Conservation (phyloP, 352 stramenopile genomes). For the Phytophthora rubi region DNA sequence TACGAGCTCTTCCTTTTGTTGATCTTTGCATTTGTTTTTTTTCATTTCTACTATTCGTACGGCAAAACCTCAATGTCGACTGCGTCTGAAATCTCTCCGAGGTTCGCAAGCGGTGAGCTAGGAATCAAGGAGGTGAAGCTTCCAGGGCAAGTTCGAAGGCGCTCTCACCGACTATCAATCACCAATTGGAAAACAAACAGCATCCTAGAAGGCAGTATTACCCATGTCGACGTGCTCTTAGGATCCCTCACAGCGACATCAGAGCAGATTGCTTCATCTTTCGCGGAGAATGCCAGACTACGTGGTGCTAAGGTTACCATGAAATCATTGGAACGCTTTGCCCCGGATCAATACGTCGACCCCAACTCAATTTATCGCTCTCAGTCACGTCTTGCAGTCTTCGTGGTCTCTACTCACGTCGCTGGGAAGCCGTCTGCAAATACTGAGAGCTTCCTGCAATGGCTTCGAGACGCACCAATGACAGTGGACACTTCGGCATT, state of each 20-base stretch:
- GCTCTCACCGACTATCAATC: constrained; percentile 16
- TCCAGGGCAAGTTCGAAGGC: constrained; percentile 1
- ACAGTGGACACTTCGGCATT: neutral
- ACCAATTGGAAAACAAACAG: constrained; percentile 7
- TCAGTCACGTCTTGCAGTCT: constrained; percentile 64
- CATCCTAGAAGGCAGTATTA: constrained; percentile 24
- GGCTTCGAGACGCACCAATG: constrained; percentile 49
- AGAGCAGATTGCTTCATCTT: constrained; percentile 89
- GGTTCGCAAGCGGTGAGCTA: neutral
- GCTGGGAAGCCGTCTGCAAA: constrained; percentile 96
- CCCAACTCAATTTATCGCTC: constrained; percentile 33
- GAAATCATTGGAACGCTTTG: constrained; percentile 90
- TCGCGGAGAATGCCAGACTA: constrained; percentile 72
- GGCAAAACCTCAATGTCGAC: neutral
- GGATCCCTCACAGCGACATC: constrained; percentile 94
- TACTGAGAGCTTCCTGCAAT: constrained; percentile 87
- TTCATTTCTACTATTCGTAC: neutral
- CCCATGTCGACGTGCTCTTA: constrained; percentile 91
- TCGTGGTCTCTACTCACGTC: constrained; percentile 96
- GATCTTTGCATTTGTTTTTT: neutral
- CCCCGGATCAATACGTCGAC: constrained; percentile 31
- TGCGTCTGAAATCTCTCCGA: neutral
- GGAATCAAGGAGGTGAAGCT: neutral
- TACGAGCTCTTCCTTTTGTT: neutral
- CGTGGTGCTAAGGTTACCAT: constrained; percentile 69